Conservation (phyloP, 2,329 filamentous ascomycete species). For the Xylaria multiplex region DNA sequence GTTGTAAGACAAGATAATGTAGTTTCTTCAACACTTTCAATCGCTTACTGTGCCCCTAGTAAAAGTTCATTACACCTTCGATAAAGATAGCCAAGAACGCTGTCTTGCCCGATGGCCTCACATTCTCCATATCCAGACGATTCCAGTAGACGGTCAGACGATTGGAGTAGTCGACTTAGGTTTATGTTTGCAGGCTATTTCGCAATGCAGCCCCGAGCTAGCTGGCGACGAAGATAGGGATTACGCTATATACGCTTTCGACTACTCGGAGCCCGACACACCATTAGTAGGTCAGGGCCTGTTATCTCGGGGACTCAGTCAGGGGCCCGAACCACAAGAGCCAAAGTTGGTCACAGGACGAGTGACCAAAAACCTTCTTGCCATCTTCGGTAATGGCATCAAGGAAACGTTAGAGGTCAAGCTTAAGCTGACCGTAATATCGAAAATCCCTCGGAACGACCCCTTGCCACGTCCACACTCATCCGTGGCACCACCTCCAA, state of each 20-base stretch:
- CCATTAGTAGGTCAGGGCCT: conserved; percentile 96
- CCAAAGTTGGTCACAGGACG: conserved; percentile 86
- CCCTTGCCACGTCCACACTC: conserved; percentile 40
- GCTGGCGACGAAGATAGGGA: conserved; percentile 76
- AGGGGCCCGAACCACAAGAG: conserved; percentile 45
- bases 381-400: conserved; percentile 82
- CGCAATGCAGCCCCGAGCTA: conserved; percentile 84
- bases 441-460: conserved; percentile 58
- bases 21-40: conserved; percentile 14
- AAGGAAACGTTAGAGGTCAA: conserved; percentile 94
- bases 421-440: conserved; percentile 82
- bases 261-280: conserved; percentile 94
- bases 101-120: conserved; percentile 89
- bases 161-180: conserved; percentile 91
- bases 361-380: conserved; percentile 85
- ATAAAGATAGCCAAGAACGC: conserved; percentile 86
- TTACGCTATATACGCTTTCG: conserved; percentile 96
- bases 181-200: conserved; percentile 85
- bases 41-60: conserved; percentile 63
- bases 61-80: conserved; percentile 97
- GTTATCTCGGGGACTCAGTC: conserved; percentile 82
- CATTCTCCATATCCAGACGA: conserved; percentile 80
- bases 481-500: conserved; percentile 32
- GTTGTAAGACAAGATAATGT: conserved; percentile 63
- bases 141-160: conserved; percentile 80